Percentiles rank a stretch among this genome's conserved stretches.
Conservation (phyloP, 2,329 filamentous ascomycete genomes). For the Mycogone perniciosa region DNA sequence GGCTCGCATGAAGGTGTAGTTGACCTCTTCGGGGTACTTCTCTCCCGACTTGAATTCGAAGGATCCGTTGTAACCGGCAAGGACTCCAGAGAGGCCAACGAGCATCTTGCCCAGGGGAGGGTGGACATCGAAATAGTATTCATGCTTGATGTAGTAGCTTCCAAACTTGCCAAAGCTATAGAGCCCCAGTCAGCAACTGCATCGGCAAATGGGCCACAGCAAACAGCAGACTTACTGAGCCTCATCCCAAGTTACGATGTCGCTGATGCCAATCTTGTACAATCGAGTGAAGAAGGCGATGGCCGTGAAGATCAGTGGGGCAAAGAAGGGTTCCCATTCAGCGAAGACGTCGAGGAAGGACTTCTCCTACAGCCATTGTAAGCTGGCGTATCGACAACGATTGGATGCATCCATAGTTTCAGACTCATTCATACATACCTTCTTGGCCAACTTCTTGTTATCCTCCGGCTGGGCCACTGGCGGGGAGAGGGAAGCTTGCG, state of each 20-base stretch:
- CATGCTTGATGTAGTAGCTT: conserved; percentile 96
- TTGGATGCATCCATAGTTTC: not conserved
- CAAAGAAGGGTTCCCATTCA: conserved; percentile 57
- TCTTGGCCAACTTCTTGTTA: conserved; percentile 52
- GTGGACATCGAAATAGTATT: conserved; percentile 93
- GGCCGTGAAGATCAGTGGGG: conserved; percentile 54
- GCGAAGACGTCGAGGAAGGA: conserved; percentile 57
- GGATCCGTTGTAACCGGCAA: conserved; percentile 96
- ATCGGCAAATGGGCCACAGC: not conserved
- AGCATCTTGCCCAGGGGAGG: conserved; percentile 98
- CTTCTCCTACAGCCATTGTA: conserved; percentile 36
- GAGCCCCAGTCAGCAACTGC: conserved; percentile 11
- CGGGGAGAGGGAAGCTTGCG: conserved; percentile 30
- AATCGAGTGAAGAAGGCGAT: conserved; percentile 61
- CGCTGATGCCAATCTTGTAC: conserved; percentile 62
- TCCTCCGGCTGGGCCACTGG: conserved; percentile 45
- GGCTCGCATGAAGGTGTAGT: conserved; percentile 97
- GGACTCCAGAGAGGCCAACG: conserved; percentile 88
- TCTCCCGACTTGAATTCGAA: conserved; percentile 99
- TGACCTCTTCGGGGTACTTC: conserved; percentile 83
- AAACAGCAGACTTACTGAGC: conserved; percentile 47
- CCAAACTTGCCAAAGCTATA: conserved; percentile 90
- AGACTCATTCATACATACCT: conserved; percentile 39
- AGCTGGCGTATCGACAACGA: conserved; percentile 12
- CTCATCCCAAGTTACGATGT: conserved; percentile 63